phyloP scores from a whole-genome alignment of 148 eudicot genomes.

The Rheum nobile region DNA sequence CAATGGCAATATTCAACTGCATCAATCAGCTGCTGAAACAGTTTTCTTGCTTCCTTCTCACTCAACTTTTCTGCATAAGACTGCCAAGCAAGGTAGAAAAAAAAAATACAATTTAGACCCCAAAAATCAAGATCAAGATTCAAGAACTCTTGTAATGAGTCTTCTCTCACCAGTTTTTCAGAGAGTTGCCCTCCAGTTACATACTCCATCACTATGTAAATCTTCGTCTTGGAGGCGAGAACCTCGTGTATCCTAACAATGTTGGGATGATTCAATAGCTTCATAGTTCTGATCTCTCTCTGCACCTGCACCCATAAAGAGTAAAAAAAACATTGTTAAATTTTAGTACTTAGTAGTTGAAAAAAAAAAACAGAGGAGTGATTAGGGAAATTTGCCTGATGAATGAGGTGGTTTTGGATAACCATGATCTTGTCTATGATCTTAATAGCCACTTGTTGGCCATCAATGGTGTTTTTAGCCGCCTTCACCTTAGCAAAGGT shows the following conservation, averaged over 20 bases:
- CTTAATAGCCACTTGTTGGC: constrained; percentile 39
- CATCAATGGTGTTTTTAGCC: constrained; percentile 24
- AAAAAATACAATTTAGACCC: neutral
- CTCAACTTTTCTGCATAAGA: constrained; percentile 20
- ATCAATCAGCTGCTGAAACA: constrained; percentile 48
- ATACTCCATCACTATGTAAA: constrained; percentile 53
- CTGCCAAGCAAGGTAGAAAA: constrained; percentile 10
- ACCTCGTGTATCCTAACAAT: constrained; percentile 47
- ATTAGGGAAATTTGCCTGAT: constrained; percentile 23
- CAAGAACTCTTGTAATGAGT: neutral
- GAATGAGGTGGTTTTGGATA: constrained; percentile 28
- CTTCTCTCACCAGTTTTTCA: constrained; percentile 34
- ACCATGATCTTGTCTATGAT: constrained; percentile 45
- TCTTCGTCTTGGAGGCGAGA: constrained; percentile 40
- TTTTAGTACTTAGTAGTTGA: neutral
- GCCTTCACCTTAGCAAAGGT: constrained; percentile 44
- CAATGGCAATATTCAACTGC: constrained; percentile 38
- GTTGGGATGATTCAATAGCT: constrained; percentile 45
- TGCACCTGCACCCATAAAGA: constrained; percentile 18
- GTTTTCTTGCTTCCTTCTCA: constrained; percentile 31
- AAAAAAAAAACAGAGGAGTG: neutral
- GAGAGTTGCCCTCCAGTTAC: constrained; percentile 48
- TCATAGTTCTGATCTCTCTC: constrained; percentile 48
- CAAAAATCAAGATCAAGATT: neutral
- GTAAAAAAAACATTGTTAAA: neutral